phyloP scores from a whole-genome alignment of 2,329 filamentous ascomycete species.

The Botryotinia calthae region DNA sequence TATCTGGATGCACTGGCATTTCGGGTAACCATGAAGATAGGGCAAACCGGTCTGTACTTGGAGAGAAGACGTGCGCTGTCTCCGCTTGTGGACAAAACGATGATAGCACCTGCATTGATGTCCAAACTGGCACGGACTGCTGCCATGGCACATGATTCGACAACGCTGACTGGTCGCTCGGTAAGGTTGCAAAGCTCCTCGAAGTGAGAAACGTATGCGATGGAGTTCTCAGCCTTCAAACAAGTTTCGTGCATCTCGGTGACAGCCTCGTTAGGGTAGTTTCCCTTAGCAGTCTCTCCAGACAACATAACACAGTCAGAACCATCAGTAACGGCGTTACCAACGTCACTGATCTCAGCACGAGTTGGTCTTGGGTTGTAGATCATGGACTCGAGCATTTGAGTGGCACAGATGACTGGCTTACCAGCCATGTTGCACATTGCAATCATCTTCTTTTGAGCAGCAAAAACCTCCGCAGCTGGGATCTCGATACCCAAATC shows the following conservation, averaged over 20 bases:
- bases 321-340: constrained; percentile 95
- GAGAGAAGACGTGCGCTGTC: constrained; percentile 91
- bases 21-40: constrained; percentile 98
- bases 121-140: constrained; percentile 94
- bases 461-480: constrained; percentile 96
- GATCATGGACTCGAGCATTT: constrained; percentile 99
- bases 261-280: constrained; percentile 88
- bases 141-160: constrained; percentile 95
- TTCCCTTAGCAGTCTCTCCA: constrained; percentile 97
- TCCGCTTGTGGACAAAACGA: constrained; percentile 93
- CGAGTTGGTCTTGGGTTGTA: constrained; percentile 98
- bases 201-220: constrained; percentile 94
- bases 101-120: constrained; percentile 92
- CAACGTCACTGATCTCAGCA: constrained; percentile 97
- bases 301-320: constrained; percentile 99
- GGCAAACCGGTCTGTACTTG: constrained; percentile 98
- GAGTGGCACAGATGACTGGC: constrained; percentile 96
- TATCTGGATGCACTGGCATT: constrained; percentile 82
- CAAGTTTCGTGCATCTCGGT: constrained; percentile 98
- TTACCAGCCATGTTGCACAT: constrained; percentile 99
- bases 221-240: constrained; percentile 93
- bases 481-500: constrained; percentile 98
- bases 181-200: constrained; percentile 88
- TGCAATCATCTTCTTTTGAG: constrained; percentile 99
- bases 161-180: constrained; percentile 78